A percentile compares a stretch with the other conserved stretches of the same genome.
Conservation (phyloP, 2,329 filamentous ascomycete species). For the Scedosporium boydii region DNA sequence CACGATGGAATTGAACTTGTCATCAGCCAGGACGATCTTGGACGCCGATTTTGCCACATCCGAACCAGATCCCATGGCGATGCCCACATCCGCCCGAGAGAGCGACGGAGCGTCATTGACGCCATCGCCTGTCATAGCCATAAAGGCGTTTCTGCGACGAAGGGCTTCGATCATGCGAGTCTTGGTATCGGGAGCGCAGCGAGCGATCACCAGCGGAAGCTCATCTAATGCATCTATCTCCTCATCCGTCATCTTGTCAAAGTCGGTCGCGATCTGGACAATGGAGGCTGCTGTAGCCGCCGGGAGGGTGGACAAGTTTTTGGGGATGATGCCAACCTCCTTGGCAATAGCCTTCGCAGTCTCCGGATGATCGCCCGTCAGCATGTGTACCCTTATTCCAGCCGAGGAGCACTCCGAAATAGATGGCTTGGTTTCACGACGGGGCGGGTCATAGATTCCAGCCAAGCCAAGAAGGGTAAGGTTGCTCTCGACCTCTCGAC, state of each 20-base stretch:
- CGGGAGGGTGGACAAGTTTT: conserved; percentile 49
- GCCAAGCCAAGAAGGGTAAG: conserved; percentile 72
- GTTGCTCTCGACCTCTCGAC: conserved; percentile 54
- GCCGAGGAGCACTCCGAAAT: conserved; percentile 62
- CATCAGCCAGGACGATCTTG: conserved; percentile 75
- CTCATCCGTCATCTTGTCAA: conserved; percentile 65
- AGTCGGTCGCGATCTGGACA: conserved; percentile 67
- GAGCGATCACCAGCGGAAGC: conserved; percentile 71
- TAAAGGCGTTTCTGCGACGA: conserved; percentile 64
- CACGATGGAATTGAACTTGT: conserved; percentile 82
- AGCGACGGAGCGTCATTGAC: conserved; percentile 81
- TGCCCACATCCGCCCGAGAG: conserved; percentile 74
- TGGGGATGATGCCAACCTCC: conserved; percentile 68
- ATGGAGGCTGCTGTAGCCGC: conserved; percentile 56
- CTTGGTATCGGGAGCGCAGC: conserved; percentile 79
- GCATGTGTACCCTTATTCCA: conserved; percentile 74
- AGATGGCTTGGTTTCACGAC: conserved; percentile 65
- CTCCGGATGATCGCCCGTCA: conserved; percentile 73
- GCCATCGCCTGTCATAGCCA: conserved; percentile 82
- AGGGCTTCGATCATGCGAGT: conserved; percentile 86
- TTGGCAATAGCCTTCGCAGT: conserved; percentile 71
- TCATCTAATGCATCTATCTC: conserved; percentile 69
- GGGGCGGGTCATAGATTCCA: conserved; percentile 79
- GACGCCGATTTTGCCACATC: conserved; percentile 79
- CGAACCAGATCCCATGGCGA: conserved; percentile 82